These are phyloP conservation scores for Begonia loranthoides DNA, from an alignment of 306 rosid species.

Conservation along the genomic window DNA sequence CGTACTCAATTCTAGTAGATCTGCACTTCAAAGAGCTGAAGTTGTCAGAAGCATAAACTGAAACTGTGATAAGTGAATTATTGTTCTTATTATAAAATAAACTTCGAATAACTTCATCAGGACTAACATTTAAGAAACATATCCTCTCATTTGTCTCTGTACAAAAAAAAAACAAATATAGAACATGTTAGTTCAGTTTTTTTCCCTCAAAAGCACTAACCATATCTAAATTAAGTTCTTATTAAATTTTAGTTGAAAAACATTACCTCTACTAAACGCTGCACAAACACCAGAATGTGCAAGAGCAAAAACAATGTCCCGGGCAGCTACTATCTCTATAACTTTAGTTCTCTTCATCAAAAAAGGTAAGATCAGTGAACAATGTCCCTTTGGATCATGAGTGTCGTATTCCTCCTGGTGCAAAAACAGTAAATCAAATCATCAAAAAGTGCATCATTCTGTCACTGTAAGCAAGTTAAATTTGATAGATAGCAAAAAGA, in stretches of 20 bases:
- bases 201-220: conserved; percentile 1
- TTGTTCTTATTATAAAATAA: conserved; percentile 87
- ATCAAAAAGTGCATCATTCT: no score
- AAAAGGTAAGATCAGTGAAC: conserved; percentile 51
- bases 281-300: conserved; percentile 91
- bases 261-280: conserved; percentile 73
- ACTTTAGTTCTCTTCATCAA: conserved; percentile 65
- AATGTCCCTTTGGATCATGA: conserved; percentile 58
- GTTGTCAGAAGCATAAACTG: conserved; percentile 88
- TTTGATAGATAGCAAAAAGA: not conserved
- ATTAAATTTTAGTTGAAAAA: no score
- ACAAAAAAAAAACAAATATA: conserved; percentile 13
- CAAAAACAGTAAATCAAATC: not conserved
- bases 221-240: not conserved
- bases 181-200: not conserved
- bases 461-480: not conserved
- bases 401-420: conserved; percentile 60
- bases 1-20: conserved; percentile 83
- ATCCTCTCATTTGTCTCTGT: conserved; percentile 80
- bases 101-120: conserved; percentile 84
- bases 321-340: conserved; percentile 81
- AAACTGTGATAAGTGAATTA: conserved; percentile 82
- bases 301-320: conserved; percentile 62
- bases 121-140: conserved; percentile 78
- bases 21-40: conserved; percentile 92